These are phyloP conservation scores for Dactylonectria macrodidyma DNA, from an alignment of 2,329 filamentous ascomycete genomes.

Conservation along the genomic window DNA sequence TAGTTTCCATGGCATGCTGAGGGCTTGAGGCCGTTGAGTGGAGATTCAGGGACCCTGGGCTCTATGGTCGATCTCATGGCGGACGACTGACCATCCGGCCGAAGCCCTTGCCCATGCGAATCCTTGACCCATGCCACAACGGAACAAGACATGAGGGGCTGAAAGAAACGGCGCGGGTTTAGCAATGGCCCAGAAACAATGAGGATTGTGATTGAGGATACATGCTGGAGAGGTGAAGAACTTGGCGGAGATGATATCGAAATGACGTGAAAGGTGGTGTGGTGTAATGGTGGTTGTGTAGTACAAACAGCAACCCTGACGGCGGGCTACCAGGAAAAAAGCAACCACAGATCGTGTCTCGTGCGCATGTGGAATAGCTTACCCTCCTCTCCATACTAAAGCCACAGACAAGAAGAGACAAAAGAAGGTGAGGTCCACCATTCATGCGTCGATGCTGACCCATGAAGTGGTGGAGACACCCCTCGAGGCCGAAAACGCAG, in stretches of 20 bases:
- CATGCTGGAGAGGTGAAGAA: constrained; percentile 9
- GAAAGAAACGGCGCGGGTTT: not conserved
- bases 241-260: constrained; percentile 4
- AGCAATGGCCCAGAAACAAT: not conserved
- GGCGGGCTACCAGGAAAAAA: constrained; percentile 38
- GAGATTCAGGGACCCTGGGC: constrained; percentile 20
- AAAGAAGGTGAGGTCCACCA: constrained; percentile 11
- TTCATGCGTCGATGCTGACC: not conserved
- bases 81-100: constrained; percentile 23
- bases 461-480: not conserved
- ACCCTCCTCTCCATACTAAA: not conserved
- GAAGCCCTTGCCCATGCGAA: constrained; percentile 32
- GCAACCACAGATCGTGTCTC: constrained; percentile 47
- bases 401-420: constrained; percentile 2
- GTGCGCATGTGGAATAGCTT: constrained; percentile 28
- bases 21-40: constrained; percentile 1
- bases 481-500: not conserved
- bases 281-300: constrained; percentile 33
- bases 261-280: constrained; percentile 32
- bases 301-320: constrained; percentile 31
- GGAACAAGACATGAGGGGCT: not conserved
- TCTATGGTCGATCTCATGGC: constrained; percentile 25
- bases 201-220: not conserved
- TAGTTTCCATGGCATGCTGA: constrained; percentile 13
- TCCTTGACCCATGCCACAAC: constrained; percentile 6